A percentile compares a stretch with the other conserved stretches of the same genome.
Evolutionary conservation across 2,329 filamentous ascomycete species (phyloP).

Genomic region (Teratosphaeria viscida): DNA sequence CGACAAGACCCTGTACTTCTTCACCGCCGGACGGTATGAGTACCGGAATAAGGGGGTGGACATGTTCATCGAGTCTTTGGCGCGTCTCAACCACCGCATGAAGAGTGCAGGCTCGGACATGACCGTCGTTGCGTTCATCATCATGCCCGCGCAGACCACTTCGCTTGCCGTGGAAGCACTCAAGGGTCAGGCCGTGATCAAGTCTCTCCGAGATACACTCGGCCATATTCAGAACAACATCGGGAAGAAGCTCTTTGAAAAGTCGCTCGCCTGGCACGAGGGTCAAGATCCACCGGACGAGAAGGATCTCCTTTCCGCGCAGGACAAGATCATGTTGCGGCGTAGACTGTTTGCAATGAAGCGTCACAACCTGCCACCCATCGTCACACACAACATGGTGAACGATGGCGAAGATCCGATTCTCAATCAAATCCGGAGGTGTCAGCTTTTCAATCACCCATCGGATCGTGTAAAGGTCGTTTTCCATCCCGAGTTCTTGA

Average conservation of each 20-base stretch:
- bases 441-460: slow-evolving; percentile 94
- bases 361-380: slow-evolving; percentile 75
- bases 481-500: slow-evolving; percentile 97
- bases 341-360: slow-evolving; percentile 96
- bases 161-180: slow-evolving; percentile 91
- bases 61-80: slow-evolving; percentile 97
- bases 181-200: slow-evolving; percentile 94
- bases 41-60: slow-evolving; percentile 98
- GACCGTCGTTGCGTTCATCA: slow-evolving; percentile 94
- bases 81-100: slow-evolving; percentile 84
- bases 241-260: slow-evolving; percentile 87
- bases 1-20: slow-evolving; percentile 95
- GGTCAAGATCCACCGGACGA: slow-evolving; percentile 89
- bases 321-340: slow-evolving; percentile 86
- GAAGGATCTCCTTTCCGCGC: slow-evolving; percentile 85
- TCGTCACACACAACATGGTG: slow-evolving; percentile 98
- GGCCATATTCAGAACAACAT: slow-evolving; percentile 88
- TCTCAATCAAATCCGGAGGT: slow-evolving; percentile 87
- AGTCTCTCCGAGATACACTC: slow-evolving; percentile 85
- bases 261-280: slow-evolving; percentile 89
- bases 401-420: slow-evolving; percentile 91
- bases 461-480: slow-evolving; percentile 92
- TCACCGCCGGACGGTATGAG: slow-evolving; percentile 93
- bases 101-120: slow-evolving; percentile 78
- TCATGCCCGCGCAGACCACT: slow-evolving; percentile 94